Evolutionary conservation across 2,329 filamentous ascomycete genomes (phyloP).

Genomic region (Colletotrichum sublineola): DNA sequence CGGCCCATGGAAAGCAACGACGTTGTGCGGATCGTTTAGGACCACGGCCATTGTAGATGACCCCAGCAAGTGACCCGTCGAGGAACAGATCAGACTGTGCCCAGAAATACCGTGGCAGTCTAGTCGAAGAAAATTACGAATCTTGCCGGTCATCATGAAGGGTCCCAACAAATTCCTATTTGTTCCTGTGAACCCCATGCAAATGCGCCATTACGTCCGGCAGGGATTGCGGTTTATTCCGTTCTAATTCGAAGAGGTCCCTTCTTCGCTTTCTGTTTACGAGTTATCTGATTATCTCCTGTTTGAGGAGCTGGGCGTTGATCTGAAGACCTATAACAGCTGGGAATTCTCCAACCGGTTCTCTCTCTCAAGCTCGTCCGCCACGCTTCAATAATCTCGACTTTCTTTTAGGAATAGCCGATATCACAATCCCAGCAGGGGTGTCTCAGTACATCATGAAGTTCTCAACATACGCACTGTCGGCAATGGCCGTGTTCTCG

Average conservation of each 20-base stretch:
- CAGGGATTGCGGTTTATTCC: neutral
- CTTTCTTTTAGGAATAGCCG: neutral
- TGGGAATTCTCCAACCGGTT: neutral
- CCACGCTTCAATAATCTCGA: no score
- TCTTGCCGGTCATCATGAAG: neutral
- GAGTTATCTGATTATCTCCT: neutral
- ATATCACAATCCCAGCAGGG: neutral
- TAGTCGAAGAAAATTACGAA: neutral
- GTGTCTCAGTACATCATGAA: neutral
- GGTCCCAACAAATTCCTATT: neutral
- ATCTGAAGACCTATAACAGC: neutral
- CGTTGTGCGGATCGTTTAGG: no score
- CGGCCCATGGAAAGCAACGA: neutral
- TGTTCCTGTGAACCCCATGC: neutral
- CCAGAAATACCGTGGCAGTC: neutral
- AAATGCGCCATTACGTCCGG: neutral
- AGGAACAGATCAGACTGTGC: neutral
- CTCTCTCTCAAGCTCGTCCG: neutral
- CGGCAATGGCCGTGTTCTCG: neutral
- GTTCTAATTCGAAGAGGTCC: neutral
- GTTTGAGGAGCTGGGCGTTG: neutral
- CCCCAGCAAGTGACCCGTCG: neutral
- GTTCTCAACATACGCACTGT: neutral
- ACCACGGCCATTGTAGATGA: no score
- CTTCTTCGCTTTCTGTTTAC: neutral